phyloP scores from a whole-genome alignment of 2,329 filamentous ascomycete species.

The Aspergillus novoparasiticus region DNA sequence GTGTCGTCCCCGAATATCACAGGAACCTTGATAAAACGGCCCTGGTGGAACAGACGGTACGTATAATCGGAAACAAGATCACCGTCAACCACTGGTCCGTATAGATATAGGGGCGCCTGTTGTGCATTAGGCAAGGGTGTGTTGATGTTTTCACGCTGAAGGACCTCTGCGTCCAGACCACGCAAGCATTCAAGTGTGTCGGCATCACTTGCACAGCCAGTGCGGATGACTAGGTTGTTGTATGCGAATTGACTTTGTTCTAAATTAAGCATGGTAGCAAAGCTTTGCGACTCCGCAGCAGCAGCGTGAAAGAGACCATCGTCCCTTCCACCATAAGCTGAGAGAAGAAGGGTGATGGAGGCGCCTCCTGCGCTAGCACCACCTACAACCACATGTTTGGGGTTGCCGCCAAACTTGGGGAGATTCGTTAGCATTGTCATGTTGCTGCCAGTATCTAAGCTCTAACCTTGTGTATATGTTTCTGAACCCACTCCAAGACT shows the following conservation, averaged over 20 bases:
- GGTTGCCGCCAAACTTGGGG: slow-evolving; percentile 67
- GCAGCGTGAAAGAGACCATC: slow-evolving; percentile 56
- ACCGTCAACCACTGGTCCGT: slow-evolving; percentile 54
- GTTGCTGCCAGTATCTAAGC: not conserved
- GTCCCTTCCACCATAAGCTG: slow-evolving; percentile 53
- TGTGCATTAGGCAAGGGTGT: slow-evolving; percentile 50
- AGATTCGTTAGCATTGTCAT: slow-evolving; percentile 1
- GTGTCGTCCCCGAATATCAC: slow-evolving; percentile 62
- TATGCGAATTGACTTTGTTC: slow-evolving; percentile 55
- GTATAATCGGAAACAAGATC: slow-evolving; percentile 56
- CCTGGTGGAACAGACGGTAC: slow-evolving; percentile 50
- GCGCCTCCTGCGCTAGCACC: slow-evolving; percentile 69
- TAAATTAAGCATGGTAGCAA: slow-evolving; percentile 52
- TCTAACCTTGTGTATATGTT: slow-evolving; percentile 57
- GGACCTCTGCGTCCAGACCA: slow-evolving; percentile 41
- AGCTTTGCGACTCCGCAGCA: slow-evolving; percentile 58
- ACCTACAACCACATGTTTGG: slow-evolving; percentile 67
- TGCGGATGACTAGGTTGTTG: slow-evolving; percentile 53
- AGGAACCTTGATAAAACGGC: slow-evolving; percentile 55
- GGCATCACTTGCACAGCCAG: slow-evolving; percentile 44
- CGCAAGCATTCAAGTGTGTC: slow-evolving; percentile 56
- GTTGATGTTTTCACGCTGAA: slow-evolving; percentile 52
- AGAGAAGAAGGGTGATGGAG: slow-evolving; percentile 66
- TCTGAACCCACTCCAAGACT: slow-evolving; percentile 69
- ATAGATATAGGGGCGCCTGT: slow-evolving; percentile 52